A percentile compares a stretch with the other conserved stretches of the same genome.
These are phyloP conservation scores for Pythium myriotylum DNA, from an alignment of 352 stramenopile genomes.

Conservation along the genomic window DNA sequence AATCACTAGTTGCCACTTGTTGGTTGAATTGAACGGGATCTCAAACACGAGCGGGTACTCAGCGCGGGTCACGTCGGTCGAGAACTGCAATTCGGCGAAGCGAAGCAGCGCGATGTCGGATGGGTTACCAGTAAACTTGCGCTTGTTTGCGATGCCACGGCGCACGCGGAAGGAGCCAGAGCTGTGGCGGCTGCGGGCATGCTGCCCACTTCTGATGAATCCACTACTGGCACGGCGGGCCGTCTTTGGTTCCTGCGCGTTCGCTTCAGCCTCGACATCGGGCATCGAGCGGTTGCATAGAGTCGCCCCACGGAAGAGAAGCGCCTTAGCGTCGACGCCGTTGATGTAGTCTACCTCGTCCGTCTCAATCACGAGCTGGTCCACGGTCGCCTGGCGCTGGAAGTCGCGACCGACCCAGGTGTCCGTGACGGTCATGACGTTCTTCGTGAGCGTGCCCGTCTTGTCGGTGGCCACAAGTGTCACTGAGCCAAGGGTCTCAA, in stretches of 20 bases:
- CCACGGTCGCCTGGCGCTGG: conserved; percentile 24
- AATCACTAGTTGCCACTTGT: conserved; percentile 67
- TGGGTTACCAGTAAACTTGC: conserved; percentile 51
- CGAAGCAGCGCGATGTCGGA: conserved; percentile 57
- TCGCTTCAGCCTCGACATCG: conserved; percentile 10
- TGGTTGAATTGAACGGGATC: conserved; percentile 71
- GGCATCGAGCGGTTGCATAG: conserved; percentile 46
- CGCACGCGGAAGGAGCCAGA: conserved; percentile 3
- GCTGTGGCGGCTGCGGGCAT: neutral
- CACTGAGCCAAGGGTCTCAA: conserved; percentile 90
- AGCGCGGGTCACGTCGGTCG: conserved; percentile 34
- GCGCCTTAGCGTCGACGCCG: conserved; percentile 30
- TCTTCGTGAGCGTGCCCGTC: conserved; percentile 90
- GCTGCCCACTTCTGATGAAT: neutral
- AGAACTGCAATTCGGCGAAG: conserved; percentile 44
- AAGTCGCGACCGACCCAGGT: conserved; percentile 40
- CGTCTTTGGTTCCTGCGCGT: no score
- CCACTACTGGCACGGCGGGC: neutral
- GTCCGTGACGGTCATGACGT: conserved; percentile 60
- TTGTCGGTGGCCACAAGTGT: conserved; percentile 92
- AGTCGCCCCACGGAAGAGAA: conserved; percentile 39
- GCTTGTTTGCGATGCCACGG: conserved; percentile 29
- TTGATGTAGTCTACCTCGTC: conserved; percentile 39
- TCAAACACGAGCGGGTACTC: conserved; percentile 55
- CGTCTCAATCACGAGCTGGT: conserved; percentile 36